phyloP scores from a whole-genome alignment of 176 grass and related monocot species.

The Oryza officinalis region DNA sequence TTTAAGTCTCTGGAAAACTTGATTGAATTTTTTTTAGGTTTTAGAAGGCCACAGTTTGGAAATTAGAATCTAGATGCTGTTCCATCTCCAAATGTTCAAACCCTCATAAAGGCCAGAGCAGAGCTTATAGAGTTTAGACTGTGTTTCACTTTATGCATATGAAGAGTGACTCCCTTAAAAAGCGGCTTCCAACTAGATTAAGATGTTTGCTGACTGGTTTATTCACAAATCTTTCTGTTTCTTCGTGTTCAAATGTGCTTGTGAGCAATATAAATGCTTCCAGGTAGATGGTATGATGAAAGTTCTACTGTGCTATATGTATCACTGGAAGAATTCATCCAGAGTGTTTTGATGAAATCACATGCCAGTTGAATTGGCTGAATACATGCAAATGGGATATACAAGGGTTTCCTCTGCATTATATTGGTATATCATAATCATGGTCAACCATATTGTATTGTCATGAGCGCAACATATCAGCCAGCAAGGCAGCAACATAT shows the following conservation, averaged over 20 bases:
- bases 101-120: not conserved
- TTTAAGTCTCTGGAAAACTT: not conserved
- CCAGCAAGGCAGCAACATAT: not conserved
- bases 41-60: not conserved
- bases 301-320: too few species aligned
- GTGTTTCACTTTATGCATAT: not conserved
- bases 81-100: not conserved
- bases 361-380: not conserved
- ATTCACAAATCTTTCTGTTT: not conserved
- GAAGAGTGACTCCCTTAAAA: not conserved
- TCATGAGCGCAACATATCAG: not conserved
- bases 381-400: too few species aligned
- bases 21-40: not conserved
- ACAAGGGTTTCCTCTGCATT: not conserved
- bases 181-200: not conserved
- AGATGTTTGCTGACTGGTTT: not conserved
- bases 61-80: not conserved
- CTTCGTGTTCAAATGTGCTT: not conserved
- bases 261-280: not conserved
- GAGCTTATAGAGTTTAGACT: not conserved
- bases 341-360: not conserved
- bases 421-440: not conserved
- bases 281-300: too few species aligned
- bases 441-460: not conserved
- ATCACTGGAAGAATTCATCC: not conserved